Evolutionary conservation across 148 eudicot genomes (phyloP).

Genomic region (Vaccinium vitisidaea): DNA sequence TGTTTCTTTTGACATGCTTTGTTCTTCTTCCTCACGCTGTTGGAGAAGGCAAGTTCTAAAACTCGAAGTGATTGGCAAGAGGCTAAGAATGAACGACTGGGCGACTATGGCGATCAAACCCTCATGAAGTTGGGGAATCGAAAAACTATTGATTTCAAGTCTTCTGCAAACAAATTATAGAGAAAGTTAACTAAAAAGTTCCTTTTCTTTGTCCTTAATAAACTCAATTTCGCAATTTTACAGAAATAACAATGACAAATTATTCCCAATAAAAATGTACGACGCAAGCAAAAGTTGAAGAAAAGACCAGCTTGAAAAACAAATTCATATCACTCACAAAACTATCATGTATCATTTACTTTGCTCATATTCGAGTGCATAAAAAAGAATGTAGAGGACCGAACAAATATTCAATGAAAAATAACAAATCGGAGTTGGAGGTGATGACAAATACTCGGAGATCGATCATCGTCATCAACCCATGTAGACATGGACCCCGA

Average conservation of each 20-base stretch:
- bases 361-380: neutral
- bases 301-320: neutral
- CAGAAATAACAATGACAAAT: neutral
- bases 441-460: too few relatives aligned
- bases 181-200: neutral
- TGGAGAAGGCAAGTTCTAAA: too few relatives aligned
- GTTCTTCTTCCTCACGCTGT: too few relatives aligned
- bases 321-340: neutral
- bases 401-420: neutral
- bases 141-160: neutral
- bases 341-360: neutral
- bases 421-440: neutral
- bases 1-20: too few relatives aligned
- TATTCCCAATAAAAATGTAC: neutral
- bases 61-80: too few relatives aligned
- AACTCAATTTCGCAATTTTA: neutral
- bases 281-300: neutral
- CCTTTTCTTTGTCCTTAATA: neutral
- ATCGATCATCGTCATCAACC: neutral
- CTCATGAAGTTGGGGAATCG: neutral
- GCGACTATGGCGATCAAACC: too few relatives aligned
- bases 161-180: neutral
- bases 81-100: neutral
- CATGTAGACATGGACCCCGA: conserved; percentile 26
- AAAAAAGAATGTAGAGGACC: neutral